phyloP scores from a whole-genome alignment of 1,284 basidiomycete species.

The Agroathelia rolfsii region DNA sequence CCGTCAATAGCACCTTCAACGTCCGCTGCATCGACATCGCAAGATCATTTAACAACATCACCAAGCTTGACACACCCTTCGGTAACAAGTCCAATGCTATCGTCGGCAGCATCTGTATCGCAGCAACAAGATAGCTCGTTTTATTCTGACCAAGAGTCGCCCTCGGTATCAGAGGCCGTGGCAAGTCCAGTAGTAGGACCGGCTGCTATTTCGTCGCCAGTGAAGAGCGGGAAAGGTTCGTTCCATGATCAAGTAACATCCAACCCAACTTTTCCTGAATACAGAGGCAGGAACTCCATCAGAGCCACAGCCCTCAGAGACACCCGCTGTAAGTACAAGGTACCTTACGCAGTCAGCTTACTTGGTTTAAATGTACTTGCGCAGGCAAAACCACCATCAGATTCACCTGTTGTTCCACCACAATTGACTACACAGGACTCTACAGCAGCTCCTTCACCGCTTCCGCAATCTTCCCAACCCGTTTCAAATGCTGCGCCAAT shows the following conservation, averaged over 20 bases:
- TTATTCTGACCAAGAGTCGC: slow-evolving; percentile 59
- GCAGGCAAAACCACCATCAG: no score
- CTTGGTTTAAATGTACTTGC: no score
- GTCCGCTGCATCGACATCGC: slow-evolving; percentile 25
- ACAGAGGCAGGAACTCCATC: no score
- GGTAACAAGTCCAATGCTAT: slow-evolving; percentile 67
- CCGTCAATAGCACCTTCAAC: slow-evolving; percentile 28
- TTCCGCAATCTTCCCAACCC: slow-evolving; percentile 58
- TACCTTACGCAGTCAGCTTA: no score
- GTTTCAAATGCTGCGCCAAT: slow-evolving; percentile 23
- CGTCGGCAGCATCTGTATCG: slow-evolving; percentile 61
- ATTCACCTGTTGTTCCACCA: slow-evolving; percentile 20
- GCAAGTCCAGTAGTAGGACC: slow-evolving; percentile 43
- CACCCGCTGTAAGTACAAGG: no score
- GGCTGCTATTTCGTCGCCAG: slow-evolving; percentile 50
- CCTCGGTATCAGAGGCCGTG: slow-evolving; percentile 59
- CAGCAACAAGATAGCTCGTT: slow-evolving; percentile 63
- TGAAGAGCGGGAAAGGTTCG: slow-evolving; percentile 34
- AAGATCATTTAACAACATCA: slow-evolving; percentile 49
- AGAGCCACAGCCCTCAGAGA: no score
- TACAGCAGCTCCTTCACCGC: slow-evolving; percentile 38
- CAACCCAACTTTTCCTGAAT: no score
- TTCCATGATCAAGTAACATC: no score
- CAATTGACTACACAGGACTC: slow-evolving; percentile 10
- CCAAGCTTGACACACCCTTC: slow-evolving; percentile 75